phyloP scores from a whole-genome alignment of 768 basidiomycete species.

The Strobilomyces confusus region DNA sequence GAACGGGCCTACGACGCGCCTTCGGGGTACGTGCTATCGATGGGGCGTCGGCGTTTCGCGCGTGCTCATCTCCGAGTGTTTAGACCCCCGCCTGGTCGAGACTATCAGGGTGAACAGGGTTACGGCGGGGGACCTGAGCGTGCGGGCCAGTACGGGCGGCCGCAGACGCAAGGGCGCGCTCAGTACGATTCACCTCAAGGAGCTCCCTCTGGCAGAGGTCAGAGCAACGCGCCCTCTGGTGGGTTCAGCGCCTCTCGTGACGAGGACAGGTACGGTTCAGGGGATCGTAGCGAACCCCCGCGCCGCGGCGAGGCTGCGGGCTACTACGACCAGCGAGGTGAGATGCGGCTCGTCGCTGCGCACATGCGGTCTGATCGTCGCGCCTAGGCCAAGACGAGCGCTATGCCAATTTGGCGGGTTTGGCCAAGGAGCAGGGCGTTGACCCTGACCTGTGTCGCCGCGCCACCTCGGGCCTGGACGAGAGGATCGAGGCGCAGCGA shows the following conservation, averaged over 20 bases:
- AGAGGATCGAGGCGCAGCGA: constrained; percentile 20
- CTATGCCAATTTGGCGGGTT: constrained; percentile 13
- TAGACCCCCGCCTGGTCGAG: constrained; percentile 2
- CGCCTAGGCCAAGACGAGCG: constrained; percentile 16
- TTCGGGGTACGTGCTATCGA: no score
- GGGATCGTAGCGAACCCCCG: constrained; percentile 2
- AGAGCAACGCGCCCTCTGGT: constrained; percentile 14
- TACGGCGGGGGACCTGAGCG: constrained; percentile 8
- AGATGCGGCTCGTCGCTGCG: not conserved
- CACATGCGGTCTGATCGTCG: constrained; percentile 2
- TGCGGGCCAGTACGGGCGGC: constrained; percentile 8
- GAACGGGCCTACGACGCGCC: constrained; percentile 8
- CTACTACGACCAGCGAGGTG: constrained; percentile 19
- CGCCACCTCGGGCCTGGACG: constrained; percentile 23
- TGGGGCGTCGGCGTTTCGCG: no score
- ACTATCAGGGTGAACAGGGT: constrained; percentile 6
- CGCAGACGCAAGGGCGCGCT: constrained; percentile 5
- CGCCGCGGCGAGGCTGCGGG: constrained; percentile 16
- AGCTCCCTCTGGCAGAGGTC: not conserved
- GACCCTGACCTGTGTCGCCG: constrained; percentile 19
- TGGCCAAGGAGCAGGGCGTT: constrained; percentile 18
- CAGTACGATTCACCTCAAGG: constrained; percentile 8
- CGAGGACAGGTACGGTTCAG: constrained; percentile 8
- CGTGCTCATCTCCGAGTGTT: not conserved
- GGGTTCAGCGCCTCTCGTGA: constrained; percentile 13